Base-by-base conservation (phyloP, 2,329 filamentous ascomycete species). In the Fusarium paranaense region DNA sequence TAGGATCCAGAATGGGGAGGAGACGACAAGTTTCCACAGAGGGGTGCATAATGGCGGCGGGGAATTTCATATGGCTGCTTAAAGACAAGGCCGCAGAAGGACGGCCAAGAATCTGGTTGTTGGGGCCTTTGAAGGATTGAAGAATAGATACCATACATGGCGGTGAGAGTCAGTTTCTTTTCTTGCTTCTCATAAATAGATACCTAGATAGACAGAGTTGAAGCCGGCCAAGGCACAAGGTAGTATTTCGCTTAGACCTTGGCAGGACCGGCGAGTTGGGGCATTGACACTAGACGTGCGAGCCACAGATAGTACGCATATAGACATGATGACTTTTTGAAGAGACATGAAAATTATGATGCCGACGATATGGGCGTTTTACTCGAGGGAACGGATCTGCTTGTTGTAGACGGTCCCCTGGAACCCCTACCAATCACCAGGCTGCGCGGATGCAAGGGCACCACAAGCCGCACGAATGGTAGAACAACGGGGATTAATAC, bases 141-240 rank as follows among this genome's bases (percentile, higher is more conserved):
- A 58, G 59, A 72, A n/a, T 70, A 70, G 66, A 78, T 75, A 73
- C 72, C 70, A 76, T 66, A 32, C 40, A 70, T 32, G 25, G 67
- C 50, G 65, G 61, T 67, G 67, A 59, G 62, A 38, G 40, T 42
- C 14, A 30, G 59, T 64, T 64, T 37, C 33, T 64, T 64, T 60
- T 66, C 64, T 37, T 62, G 62, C 33, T 59, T 54, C 18, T 32
- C 27, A 70, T 56, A 35, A 30, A 52, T 52, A 52, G 47, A 52
- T 52, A 54, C 50, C 18, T 54, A 54, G 47, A 67, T 70, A 42
- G 35, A 57, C 52, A 72, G 71, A 57, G 38, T 61, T 40, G 45
- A 62, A 57, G 27, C 66, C 40, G 45, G 58, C 57, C 22, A 47
- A 33, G 47, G 32, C 57, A 16, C 18, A 60, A 50, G 61, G 45